A percentile compares a stretch with the other conserved stretches of the same genome.
Conservation (phyloP, 305 asterid genomes). For the Plantago coronopus region DNA sequence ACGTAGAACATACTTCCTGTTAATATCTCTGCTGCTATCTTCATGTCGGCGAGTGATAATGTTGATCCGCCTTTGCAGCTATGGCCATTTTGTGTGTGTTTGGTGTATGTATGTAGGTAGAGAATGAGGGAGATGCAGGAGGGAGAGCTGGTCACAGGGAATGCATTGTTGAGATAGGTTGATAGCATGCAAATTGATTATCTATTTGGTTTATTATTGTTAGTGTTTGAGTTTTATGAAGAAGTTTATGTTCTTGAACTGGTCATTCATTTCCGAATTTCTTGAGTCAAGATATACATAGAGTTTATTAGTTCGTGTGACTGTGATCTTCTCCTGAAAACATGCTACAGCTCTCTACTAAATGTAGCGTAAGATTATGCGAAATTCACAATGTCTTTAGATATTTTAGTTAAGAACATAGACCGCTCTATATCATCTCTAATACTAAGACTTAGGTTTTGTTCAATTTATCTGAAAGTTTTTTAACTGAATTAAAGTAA, state of each 20-base stretch:
- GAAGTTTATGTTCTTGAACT: not conserved
- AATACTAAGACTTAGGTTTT: too few species aligned
- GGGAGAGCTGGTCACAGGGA: slow-evolving; percentile 9
- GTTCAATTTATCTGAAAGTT: too few species aligned
- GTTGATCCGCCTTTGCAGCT: not conserved
- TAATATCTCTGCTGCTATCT: slow-evolving; percentile 40
- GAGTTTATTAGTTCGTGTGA: too few species aligned
- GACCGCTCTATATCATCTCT: too few species aligned
- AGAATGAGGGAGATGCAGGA: not conserved
- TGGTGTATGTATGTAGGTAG: not conserved
- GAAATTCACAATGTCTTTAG: too few species aligned
- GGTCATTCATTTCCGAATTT: not conserved
- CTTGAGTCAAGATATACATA: not conserved
- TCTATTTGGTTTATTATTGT: not conserved
- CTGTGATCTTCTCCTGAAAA: too few species aligned
- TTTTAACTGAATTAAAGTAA: too few species aligned
- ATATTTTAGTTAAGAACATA: too few species aligned
- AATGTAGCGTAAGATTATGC: too few species aligned
- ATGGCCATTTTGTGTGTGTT: not conserved
- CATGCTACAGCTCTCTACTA: too few species aligned
- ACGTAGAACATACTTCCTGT: slow-evolving; percentile 39
- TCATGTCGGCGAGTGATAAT: slow-evolving; percentile 25
- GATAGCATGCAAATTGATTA: slow-evolving; percentile 2
- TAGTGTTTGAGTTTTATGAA: not conserved
- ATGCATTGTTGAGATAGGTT: slow-evolving; percentile 13